phyloP scores from a whole-genome alignment of 1,284 basidiomycete genomes.

The Meira nashicola region DNA sequence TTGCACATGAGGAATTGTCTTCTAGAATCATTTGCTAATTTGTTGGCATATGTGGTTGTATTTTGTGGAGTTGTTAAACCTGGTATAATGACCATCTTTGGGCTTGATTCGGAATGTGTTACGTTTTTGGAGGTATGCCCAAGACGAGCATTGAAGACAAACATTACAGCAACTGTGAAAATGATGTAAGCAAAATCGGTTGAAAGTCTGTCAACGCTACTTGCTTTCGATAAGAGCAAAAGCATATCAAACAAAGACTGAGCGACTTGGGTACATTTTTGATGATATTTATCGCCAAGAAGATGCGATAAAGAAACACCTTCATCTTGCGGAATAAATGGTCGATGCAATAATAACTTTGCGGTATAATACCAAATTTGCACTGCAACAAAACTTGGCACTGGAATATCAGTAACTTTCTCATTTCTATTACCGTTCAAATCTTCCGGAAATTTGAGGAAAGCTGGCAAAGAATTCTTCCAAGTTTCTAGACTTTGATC shows the following conservation, averaged over 20 bases:
- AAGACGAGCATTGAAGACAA: conserved; percentile 41
- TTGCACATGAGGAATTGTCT: conserved; percentile 31
- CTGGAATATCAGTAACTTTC: conserved; percentile 20
- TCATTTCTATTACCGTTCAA: conserved; percentile 16
- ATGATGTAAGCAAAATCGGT: conserved; percentile 42
- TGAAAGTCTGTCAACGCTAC: conserved; percentile 35
- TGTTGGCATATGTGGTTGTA: conserved; percentile 20
- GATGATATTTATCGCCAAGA: conserved; percentile 29
- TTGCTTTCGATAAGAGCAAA: conserved; percentile 18
- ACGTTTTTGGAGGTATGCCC: not conserved
- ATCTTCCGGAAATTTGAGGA: conserved; percentile 24
- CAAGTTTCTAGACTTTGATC: conserved; percentile 34
- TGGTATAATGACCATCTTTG: too few relatives aligned
- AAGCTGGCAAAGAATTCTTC: conserved; percentile 28
- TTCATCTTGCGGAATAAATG: conserved; percentile 45
- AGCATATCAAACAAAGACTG: conserved; percentile 41
- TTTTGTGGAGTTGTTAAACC: not conserved
- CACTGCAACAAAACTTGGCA: conserved; percentile 32
- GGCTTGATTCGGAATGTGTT: not conserved
- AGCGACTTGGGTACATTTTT: conserved; percentile 32
- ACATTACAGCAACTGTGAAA: conserved; percentile 45
- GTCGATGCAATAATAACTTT: conserved; percentile 34
- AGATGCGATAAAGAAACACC: conserved; percentile 28
- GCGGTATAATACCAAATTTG: conserved; percentile 31
- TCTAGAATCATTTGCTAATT: conserved; percentile 21